Evolutionary conservation across 2,329 filamentous ascomycete species (phyloP).

Genomic region (Hypoxylon sp.): DNA sequence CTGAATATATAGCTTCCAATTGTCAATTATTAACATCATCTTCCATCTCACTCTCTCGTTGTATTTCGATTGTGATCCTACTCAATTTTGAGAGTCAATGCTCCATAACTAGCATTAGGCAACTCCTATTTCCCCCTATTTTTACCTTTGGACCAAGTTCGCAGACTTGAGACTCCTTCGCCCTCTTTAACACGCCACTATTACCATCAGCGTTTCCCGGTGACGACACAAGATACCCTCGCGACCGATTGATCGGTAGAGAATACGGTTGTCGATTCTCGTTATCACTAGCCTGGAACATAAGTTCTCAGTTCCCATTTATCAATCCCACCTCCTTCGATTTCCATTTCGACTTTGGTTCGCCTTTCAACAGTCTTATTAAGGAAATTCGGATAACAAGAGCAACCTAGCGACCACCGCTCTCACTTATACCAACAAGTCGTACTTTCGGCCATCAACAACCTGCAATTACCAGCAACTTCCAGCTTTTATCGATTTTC

Average conservation of each 20-base stretch:
- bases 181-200: background rate
- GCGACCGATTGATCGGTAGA: no score
- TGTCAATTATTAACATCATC: conserved; percentile 2
- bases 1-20: background rate
- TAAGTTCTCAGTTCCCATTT: background rate
- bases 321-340: background rate
- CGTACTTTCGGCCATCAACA: background rate
- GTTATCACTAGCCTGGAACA: background rate
- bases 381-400: background rate
- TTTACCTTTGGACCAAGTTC: background rate
- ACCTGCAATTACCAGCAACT: background rate
- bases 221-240: no score
- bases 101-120: background rate
- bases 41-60: background rate
- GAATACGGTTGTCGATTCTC: background rate
- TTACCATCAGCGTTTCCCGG: background rate
- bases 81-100: background rate
- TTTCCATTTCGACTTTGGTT: background rate
- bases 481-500: background rate
- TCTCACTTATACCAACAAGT: background rate
- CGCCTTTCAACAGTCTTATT: background rate
- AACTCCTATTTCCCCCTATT: background rate
- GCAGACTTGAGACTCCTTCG: background rate
- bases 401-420: background rate
- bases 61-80: background rate